phyloP scores from a whole-genome alignment of 164 flowering plant genomes.

The Umbellularia californica region DNA sequence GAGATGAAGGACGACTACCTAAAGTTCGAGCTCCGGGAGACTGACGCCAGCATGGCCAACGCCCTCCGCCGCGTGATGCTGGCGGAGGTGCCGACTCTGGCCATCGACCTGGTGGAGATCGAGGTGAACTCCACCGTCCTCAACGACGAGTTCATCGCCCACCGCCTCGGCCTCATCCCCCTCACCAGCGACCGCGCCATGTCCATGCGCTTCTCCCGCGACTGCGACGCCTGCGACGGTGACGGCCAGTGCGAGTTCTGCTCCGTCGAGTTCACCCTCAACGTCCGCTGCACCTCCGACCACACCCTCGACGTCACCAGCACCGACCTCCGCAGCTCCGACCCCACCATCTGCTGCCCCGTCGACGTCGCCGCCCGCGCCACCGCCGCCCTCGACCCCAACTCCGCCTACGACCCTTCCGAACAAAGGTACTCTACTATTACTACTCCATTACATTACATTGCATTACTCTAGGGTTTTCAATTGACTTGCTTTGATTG shows the following conservation, averaged over 20 bases:
- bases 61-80: slow-evolving; percentile 95
- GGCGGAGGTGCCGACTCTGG: slow-evolving; percentile 92
- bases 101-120: slow-evolving; percentile 94
- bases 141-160: slow-evolving; percentile 95
- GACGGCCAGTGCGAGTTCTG: slow-evolving; percentile 97
- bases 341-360: slow-evolving; percentile 61
- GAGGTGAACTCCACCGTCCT: slow-evolving; percentile 94
- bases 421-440: slow-evolving; percentile 42
- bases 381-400: neutral
- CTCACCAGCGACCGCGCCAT: slow-evolving; percentile 79
- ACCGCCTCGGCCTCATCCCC: slow-evolving; percentile 94
- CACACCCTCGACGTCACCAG: too few relatives aligned
- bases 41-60: slow-evolving; percentile 87
- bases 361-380: slow-evolving; percentile 56
- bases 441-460: neutral
- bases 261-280: slow-evolving; percentile 55
- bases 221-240: slow-evolving; percentile 94
- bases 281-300: too few relatives aligned
- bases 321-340: slow-evolving; percentile 56
- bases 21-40: slow-evolving; percentile 90
- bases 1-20: slow-evolving; percentile 70
- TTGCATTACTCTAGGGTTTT: neutral
- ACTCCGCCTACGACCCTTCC: slow-evolving; percentile 13
- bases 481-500: neutral
- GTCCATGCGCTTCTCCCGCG: slow-evolving; percentile 89